These are phyloP conservation scores for Cyclanthera cordifolia DNA, from an alignment of 306 rosid genomes.

Conservation along the genomic window DNA sequence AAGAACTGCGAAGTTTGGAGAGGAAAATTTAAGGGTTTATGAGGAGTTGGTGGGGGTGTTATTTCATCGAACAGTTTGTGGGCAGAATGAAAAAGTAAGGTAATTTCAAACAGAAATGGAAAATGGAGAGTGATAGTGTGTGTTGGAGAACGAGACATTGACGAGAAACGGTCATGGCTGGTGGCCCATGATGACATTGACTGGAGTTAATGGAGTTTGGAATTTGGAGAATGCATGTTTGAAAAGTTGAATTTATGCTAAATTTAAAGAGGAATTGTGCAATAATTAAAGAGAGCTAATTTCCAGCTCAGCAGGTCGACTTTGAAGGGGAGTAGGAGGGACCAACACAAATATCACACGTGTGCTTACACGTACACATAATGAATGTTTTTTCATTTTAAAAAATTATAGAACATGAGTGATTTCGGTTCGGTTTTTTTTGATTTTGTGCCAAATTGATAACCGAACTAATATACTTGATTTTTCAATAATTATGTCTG, in stretches of 20 bases:
- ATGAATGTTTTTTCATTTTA: too few relatives aligned
- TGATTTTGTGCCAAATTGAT: too few relatives aligned
- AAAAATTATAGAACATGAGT: too few relatives aligned
- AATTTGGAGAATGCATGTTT: not conserved
- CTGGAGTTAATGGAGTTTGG: constrained; percentile 1
- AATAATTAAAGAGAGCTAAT: not conserved
- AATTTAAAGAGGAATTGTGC: not conserved
- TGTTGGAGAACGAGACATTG: not conserved
- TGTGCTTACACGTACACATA: not conserved
- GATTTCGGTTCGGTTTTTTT: too few relatives aligned
- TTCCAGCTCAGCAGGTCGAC: not conserved
- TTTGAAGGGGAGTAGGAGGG: not conserved
- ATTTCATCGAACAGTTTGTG: constrained; percentile 1
- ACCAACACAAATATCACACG: not conserved
- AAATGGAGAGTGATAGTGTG: not conserved
- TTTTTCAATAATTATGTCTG: too few relatives aligned
- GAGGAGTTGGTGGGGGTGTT: not conserved
- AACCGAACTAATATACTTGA: too few relatives aligned
- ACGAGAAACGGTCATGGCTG: constrained; percentile 5
- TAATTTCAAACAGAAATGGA: not conserved
- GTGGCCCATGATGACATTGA: not conserved
- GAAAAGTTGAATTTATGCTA: not conserved
- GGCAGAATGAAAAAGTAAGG: not conserved
- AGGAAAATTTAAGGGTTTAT: not conserved
- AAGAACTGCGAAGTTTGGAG: not conserved